phyloP scores from a whole-genome alignment of 169 alveolate species.

The Plasmodium sp. region DNA sequence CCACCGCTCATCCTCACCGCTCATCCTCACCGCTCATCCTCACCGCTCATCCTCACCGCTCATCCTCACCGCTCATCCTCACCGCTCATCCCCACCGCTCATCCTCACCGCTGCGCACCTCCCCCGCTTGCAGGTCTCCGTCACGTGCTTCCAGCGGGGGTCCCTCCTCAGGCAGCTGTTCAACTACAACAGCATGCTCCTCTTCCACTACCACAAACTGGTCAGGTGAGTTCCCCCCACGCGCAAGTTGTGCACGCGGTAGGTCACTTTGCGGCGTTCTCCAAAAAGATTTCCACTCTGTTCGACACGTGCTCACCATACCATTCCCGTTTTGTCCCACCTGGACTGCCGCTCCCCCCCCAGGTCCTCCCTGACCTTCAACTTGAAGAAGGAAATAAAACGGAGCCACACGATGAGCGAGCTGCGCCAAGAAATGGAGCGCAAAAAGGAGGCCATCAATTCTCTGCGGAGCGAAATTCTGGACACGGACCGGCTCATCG shows the following conservation, averaged over 20 bases:
- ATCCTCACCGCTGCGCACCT: neutral
- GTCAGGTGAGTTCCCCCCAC: neutral
- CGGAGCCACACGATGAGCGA: constrained; percentile 3
- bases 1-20: neutral
- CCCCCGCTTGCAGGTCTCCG: constrained; percentile 23
- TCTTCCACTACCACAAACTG: constrained; percentile 48
- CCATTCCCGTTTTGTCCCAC: neutral
- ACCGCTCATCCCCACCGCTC: no score
- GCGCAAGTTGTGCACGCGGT: neutral
- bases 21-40: no score
- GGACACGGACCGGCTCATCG: constrained; percentile 32
- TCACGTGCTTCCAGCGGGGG: constrained; percentile 21
- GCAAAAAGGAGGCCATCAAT: constrained; percentile 27
- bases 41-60: neutral
- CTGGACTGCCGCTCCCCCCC: neutral
- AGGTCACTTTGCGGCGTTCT: neutral
- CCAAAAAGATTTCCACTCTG: neutral
- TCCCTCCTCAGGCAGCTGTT: constrained; percentile 24
- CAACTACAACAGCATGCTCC: constrained; percentile 33
- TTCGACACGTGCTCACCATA: neutral
- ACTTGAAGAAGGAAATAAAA: constrained; percentile 45
- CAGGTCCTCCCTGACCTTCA: constrained; percentile 51
- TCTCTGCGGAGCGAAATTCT: constrained; percentile 19
- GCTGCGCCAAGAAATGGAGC: constrained; percentile 13
- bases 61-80: no score